Evolutionary conservation across 1,284 basidiomycete species (phyloP), one percentile per base, ranked within the genome.

Genomic region (Melampsora larici-populina): DNA sequence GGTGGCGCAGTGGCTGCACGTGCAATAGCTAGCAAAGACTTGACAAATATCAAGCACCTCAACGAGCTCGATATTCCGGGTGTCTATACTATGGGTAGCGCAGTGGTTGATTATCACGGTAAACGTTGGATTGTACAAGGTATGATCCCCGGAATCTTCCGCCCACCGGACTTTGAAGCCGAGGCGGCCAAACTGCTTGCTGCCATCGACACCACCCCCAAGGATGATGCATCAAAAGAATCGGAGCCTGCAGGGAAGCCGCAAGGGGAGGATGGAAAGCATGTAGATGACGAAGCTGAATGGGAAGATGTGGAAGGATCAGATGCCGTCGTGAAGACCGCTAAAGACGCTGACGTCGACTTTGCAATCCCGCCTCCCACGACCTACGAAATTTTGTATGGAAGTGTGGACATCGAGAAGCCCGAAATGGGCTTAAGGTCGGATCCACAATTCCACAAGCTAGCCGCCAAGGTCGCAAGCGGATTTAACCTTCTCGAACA

Each of bases 261-360:
- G 29, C 62, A 13, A 6, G 78, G 80, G 51, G 1, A n/a, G 8
- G n/a, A 58, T 29, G 18, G 29, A n/a, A 58, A 58, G 29, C 75
- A 70, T 46, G 43, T 80, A 79, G 78, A 80, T 79, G 17, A 82
- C 81, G 40, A 80, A 80, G 40, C 79, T 80, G 70, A 79, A 65
- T n/a, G 65, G 68, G 43, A 72, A 70, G 58, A 82, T 66, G 78
- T 81, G 80, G 24, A 90, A 91, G 86, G 87, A 90, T 81, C 90
- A 91, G 40, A 89, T 90, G 76, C 90, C 90, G 86, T 90, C 91
- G 80, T 90, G 90, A 77, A 89, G 91, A 85, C 90, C 90, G 69
- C 82, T 86, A 70, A 89, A 89, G 40, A 89, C 91, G 79, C 1
- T 81, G 80, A 31, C 80, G 81, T 55, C 79, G 79, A 43, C 82